Conservation (phyloP, 2,329 filamentous ascomycete species). For the Taxawa tesnikishii region DNA sequence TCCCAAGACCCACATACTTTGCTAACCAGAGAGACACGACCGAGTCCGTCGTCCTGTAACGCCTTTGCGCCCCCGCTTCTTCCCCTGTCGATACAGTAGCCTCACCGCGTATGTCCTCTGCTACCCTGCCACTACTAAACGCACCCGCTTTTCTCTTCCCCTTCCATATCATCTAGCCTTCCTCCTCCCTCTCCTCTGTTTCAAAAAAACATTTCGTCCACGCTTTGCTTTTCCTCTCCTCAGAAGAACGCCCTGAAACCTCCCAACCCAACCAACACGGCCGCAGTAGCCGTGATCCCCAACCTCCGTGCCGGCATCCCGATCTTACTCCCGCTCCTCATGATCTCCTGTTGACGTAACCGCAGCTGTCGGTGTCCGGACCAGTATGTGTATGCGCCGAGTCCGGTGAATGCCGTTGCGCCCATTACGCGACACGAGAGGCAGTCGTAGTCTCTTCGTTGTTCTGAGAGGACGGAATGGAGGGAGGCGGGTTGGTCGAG, state of each 20-base stretch:
- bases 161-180: too few relatives aligned
- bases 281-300: constrained; percentile 27
- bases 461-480: neutral
- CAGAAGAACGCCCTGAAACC: constrained; percentile 26
- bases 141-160: too few relatives aligned
- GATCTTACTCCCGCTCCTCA: constrained; percentile 27
- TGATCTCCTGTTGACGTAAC: constrained; percentile 26
- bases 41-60: too few relatives aligned
- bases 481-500: neutral
- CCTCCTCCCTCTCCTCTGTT: neutral
- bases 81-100: too few relatives aligned
- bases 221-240: constrained; percentile 1
- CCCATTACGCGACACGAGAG: constrained; percentile 21
- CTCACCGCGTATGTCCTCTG: too few relatives aligned
- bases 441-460: constrained; percentile 18
- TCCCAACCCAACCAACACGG: constrained; percentile 29
- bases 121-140: too few relatives aligned
- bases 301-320: constrained; percentile 26
- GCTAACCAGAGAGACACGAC: too few relatives aligned
- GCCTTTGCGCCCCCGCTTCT: too few relatives aligned
- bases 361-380: constrained; percentile 32
- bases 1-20: too few relatives aligned
- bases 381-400: constrained; percentile 33
- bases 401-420: constrained; percentile 30
- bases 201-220: constrained; percentile 1